Percentiles rank a stretch among this genome's conserved stretches.
These are phyloP conservation scores for Suillus discolor DNA, from an alignment of 768 basidiomycete genomes.

Conservation along the genomic window DNA sequence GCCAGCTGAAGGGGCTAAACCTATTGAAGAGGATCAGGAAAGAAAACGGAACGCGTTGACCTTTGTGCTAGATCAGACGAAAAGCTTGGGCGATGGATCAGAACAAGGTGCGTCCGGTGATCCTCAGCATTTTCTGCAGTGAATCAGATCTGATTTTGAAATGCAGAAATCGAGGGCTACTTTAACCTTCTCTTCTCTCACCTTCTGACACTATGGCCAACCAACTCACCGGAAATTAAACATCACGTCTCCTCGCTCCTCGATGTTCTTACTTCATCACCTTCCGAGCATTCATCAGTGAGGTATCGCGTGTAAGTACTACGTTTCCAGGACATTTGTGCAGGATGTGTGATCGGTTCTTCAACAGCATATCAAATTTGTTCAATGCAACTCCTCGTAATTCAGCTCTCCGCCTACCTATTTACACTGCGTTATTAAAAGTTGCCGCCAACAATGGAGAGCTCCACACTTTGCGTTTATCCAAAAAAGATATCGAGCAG, in stretches of 20 bases:
- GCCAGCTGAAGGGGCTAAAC: constrained; percentile 50
- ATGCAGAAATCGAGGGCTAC: constrained; percentile 80
- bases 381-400: constrained; percentile 75
- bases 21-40: constrained; percentile 55
- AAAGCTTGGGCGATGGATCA: constrained; percentile 71
- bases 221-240: constrained; percentile 57
- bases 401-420: constrained; percentile 47
- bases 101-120: constrained; percentile 62
- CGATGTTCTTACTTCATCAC: constrained; percentile 54
- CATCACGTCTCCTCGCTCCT: constrained; percentile 52
- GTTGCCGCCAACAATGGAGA: constrained; percentile 63
- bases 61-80: constrained; percentile 62
- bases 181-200: constrained; percentile 84
- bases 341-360: constrained; percentile 5
- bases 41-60: constrained; percentile 58
- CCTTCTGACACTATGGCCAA: constrained; percentile 59
- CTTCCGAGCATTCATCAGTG: constrained; percentile 52
- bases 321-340: background rate
- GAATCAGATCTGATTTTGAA: constrained; percentile 10
- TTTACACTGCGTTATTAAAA: constrained; percentile 64
- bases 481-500: constrained; percentile 63
- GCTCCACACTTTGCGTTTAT: constrained; percentile 60
- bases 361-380: constrained; percentile 70
- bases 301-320: constrained; percentile 72
- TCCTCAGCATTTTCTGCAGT: background rate